Conservation (phyloP, 768 basidiomycete species). For the Mycena pura region DNA sequence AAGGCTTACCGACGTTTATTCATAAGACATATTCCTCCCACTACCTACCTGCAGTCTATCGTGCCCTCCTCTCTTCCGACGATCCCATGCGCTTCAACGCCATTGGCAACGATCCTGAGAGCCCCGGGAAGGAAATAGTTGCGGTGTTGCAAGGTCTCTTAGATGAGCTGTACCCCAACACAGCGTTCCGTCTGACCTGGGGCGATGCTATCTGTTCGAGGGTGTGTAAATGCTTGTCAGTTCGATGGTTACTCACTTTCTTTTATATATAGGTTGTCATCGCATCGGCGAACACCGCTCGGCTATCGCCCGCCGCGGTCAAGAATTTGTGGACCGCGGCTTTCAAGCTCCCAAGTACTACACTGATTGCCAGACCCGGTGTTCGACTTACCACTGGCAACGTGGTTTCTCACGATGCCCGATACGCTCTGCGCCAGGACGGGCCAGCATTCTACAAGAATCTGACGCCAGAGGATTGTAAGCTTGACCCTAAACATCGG, state of each 20-base stretch:
- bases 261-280: slow-evolving; percentile 3
- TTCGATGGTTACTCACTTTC: neutral
- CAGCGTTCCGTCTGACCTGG: neutral
- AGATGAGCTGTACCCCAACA: neutral
- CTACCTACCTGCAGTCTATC: neutral
- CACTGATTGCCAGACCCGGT: too few relatives aligned
- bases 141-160: neutral
- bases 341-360: neutral
- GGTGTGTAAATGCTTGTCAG: neutral
- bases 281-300: neutral
- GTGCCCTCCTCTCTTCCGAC: neutral
- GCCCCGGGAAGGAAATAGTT: neutral
- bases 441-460: slow-evolving; percentile 1
- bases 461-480: neutral
- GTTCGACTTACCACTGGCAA: neutral
- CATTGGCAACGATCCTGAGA: neutral
- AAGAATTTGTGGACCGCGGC: neutral
- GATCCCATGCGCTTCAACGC: neutral
- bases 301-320: neutral
- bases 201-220: neutral
- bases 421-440: neutral
- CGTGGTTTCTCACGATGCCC: neutral
- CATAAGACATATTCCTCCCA: neutral
- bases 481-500: neutral
- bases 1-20: neutral